Base-by-base conservation (phyloP, 345 rosid genomes). In the Citrus sp. region DNA sequence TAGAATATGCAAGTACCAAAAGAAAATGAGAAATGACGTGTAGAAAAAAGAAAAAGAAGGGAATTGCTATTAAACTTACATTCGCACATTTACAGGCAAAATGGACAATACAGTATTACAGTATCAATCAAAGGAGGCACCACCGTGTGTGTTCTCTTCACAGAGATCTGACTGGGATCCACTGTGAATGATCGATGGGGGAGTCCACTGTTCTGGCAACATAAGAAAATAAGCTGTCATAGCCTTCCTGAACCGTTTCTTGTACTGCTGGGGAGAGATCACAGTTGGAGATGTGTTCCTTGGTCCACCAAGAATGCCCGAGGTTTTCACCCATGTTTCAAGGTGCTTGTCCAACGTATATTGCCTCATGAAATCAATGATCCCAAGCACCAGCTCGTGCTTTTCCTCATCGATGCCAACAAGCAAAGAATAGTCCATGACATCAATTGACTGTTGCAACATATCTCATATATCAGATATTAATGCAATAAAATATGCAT, bases 301-400 rank as follows among this genome's bases (percentile, higher is more conserved):
- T 1, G 89, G 76, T 71, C 98, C 97, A 0, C 98, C 98, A 22
- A 92, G 94, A 56, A 96, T 90, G 79, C 89, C 94, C 21, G 98
- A 81, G 2, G 93, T 87, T 74, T 92, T 94, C 73, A 96, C 97
- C 98, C 97, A 94, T 18, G 97, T 90, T 85, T 96, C 98, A 37
- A 96, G 88, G 79, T 92, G 99, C 90, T 96, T 96, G 90, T 95
- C 99, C 98, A 94, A 95, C 9, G 98, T 94, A 83, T 96, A 96
- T 73, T 94, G 99, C 90, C 98, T 90, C 98, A 96, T 84, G 81
- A 94, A 96, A 82, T 94, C 99, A 28, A 96, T 96, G 58, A 92
- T 94, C 81, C 98, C 98, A 59, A 94, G 86, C 59, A 91, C 95
- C 74, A 94, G 86, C 79, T 96, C 97, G 7, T 88, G 92, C 76